These are phyloP conservation scores for Nitzschia putrida DNA, from an alignment of 108 stramenopile genomes.

Conservation along the genomic window DNA sequence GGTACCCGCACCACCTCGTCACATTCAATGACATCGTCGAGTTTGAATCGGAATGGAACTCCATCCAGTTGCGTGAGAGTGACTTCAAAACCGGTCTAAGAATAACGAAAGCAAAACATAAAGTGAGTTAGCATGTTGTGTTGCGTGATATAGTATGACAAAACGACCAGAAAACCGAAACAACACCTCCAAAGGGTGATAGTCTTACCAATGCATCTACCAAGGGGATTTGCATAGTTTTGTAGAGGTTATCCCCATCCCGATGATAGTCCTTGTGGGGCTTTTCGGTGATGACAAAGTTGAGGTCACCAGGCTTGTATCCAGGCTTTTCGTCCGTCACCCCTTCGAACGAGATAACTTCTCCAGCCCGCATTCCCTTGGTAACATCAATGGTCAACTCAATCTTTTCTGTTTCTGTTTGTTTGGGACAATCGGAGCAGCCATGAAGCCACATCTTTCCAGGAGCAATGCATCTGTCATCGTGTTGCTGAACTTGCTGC, in stretches of 20 bases:
- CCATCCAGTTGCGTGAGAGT: constrained; percentile 82
- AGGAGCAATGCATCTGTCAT: constrained; percentile 90
- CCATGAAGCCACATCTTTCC: constrained; percentile 91
- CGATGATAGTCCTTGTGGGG: constrained; percentile 62
- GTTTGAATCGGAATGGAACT: constrained; percentile 61
- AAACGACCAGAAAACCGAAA: too few relatives aligned
- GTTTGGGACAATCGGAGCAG: constrained; percentile 87
- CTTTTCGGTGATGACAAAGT: constrained; percentile 68
- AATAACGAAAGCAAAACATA: constrained; percentile 4
- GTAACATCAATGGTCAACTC: constrained; percentile 88
- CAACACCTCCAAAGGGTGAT: not conserved
- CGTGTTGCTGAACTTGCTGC: constrained; percentile 92
- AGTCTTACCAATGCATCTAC: constrained; percentile 86
- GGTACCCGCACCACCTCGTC: constrained; percentile 81
- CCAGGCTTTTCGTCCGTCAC: constrained; percentile 90
- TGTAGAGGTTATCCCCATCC: constrained; percentile 86
- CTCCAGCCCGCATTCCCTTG: constrained; percentile 82
- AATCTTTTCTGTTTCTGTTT: constrained; percentile 92
- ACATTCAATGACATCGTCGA: constrained; percentile 79
- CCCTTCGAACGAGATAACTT: constrained; percentile 85
- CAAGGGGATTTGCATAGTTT: constrained; percentile 83
- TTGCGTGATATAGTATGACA: too few relatives aligned
- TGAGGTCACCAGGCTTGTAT: constrained; percentile 79
- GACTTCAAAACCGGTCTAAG: constrained; percentile 78
- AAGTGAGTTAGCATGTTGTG: not conserved